These are phyloP conservation scores for Oidiodendron maius DNA, from an alignment of 495 filamentous ascomycete genomes.

Conservation along the genomic window DNA sequence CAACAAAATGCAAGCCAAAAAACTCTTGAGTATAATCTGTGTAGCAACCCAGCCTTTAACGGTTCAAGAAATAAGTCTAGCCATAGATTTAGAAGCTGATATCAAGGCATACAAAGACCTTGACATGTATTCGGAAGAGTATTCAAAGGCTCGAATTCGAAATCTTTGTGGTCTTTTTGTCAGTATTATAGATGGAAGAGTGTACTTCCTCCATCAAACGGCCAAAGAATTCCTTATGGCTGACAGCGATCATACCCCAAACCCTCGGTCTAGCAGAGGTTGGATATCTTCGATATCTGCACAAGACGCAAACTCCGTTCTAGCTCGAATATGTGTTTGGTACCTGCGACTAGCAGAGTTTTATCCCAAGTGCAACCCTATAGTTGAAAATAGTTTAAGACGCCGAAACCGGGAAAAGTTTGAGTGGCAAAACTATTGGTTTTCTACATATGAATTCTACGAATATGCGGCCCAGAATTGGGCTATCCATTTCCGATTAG, in stretches of 20 bases:
- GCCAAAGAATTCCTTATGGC: slow-evolving; percentile 30
- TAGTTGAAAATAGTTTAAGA: neutral
- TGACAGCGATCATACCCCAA: neutral
- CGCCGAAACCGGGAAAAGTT: neutral
- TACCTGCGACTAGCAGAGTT: slow-evolving; percentile 18
- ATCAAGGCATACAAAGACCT: neutral
- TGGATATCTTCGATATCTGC: slow-evolving; percentile 20
- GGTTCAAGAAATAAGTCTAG: slow-evolving; percentile 6
- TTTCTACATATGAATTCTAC: neutral
- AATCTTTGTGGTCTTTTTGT: slow-evolving; percentile 33
- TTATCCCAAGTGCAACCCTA: neutral
- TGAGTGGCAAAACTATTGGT: neutral
- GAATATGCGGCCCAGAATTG: neutral
- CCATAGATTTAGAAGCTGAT: no score
- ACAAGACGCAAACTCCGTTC: slow-evolving; percentile 15
- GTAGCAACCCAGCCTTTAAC: slow-evolving; percentile 8
- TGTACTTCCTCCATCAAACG: slow-evolving; percentile 36
- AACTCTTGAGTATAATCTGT: slow-evolving; percentile 1
- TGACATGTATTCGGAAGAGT: slow-evolving; percentile 1
- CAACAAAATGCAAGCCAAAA: neutral
- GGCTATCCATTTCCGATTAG: neutral
- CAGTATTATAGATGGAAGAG: slow-evolving; percentile 24
- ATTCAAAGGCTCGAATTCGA: slow-evolving; percentile 12
- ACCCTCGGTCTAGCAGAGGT: neutral
- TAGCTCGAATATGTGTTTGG: slow-evolving; percentile 20